phyloP scores from a whole-genome alignment of 192 early-diverging fungal genomes.

The Helicostylum pulchrum region DNA sequence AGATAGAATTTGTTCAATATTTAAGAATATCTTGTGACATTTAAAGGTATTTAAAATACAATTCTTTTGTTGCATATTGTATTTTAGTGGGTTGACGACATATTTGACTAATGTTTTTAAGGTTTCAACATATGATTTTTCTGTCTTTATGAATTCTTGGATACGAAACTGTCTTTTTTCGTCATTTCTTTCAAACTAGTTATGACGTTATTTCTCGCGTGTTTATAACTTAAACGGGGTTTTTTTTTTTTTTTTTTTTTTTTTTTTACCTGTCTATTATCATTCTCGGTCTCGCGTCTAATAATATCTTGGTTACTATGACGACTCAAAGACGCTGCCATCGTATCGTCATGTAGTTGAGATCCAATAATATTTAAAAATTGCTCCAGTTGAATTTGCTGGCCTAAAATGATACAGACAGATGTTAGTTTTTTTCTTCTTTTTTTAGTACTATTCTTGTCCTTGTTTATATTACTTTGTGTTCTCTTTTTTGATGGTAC shows the following conservation, averaged over 20 bases:
- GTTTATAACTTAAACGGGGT: background rate
- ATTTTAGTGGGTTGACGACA: slow-evolving; percentile 53
- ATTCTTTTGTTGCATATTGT: slow-evolving; percentile 43
- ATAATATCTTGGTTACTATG: background rate
- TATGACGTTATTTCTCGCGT: background rate
- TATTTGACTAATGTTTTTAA: slow-evolving; percentile 50
- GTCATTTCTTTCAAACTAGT: slow-evolving; percentile 21
- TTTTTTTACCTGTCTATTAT: background rate
- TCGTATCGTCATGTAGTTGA: background rate
- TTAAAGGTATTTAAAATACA: slow-evolving; percentile 55
- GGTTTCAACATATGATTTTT: slow-evolving; percentile 60
- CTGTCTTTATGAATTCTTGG: slow-evolving; percentile 58
- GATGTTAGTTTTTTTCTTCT: background rate
- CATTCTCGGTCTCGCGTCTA: background rate
- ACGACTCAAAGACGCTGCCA: too few relatives aligned
- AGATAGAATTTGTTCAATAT: slow-evolving; percentile 53
- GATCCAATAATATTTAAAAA: slow-evolving; percentile 21
- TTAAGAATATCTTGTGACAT: slow-evolving; percentile 59
- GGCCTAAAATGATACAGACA: slow-evolving; percentile 6
- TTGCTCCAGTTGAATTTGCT: slow-evolving; percentile 22
- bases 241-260: background rate
- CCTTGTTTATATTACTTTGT: background rate
- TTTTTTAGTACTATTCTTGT: background rate
- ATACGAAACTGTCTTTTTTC: slow-evolving; percentile 50
- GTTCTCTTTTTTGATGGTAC: slow-evolving; percentile 18